These are phyloP conservation scores for Alternaria incomplexa DNA, from an alignment of 2,329 filamentous ascomycete species.

Conservation along the genomic window DNA sequence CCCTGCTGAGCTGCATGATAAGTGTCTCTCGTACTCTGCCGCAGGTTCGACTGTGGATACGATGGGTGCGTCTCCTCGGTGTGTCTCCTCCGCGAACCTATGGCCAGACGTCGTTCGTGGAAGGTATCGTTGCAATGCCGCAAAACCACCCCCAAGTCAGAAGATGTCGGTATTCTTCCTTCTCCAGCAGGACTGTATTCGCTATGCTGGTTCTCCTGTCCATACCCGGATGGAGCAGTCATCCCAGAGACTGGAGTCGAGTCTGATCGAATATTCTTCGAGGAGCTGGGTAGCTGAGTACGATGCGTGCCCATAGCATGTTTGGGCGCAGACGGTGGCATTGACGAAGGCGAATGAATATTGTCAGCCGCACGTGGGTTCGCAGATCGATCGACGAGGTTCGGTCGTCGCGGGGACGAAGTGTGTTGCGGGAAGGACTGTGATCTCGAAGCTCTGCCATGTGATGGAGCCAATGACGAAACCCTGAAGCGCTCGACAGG, in stretches of 20 bases:
- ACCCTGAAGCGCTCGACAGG: conserved; percentile 14
- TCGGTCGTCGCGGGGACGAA: conserved; percentile 24
- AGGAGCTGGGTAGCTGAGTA: neutral
- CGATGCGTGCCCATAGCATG: neutral
- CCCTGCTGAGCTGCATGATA: conserved; percentile 5
- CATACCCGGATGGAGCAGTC: neutral
- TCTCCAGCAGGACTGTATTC: neutral
- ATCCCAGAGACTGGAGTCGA: neutral
- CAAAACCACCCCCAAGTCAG: conserved; percentile 32
- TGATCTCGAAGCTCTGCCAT: conserved; percentile 24
- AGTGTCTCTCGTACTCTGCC: neutral
- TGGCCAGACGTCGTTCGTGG: conserved; percentile 9
- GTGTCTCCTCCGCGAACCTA: neutral
- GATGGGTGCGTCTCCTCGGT: neutral
- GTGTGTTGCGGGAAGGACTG: conserved; percentile 31
- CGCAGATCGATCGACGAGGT: conserved; percentile 18
- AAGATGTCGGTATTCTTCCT: conserved; percentile 21
- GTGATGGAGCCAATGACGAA: conserved; percentile 26
- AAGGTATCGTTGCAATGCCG: conserved; percentile 34
- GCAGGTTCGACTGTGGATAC: neutral
- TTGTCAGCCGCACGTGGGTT: conserved; percentile 9
- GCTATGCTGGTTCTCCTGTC: neutral
- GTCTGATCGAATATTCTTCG: neutral
- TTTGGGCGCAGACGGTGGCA: conserved; percentile 17
- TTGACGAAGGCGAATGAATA: conserved; percentile 22